phyloP scores from a whole-genome alignment of 1,284 basidiomycete genomes.

The Uromyces viciae-fabae region DNA sequence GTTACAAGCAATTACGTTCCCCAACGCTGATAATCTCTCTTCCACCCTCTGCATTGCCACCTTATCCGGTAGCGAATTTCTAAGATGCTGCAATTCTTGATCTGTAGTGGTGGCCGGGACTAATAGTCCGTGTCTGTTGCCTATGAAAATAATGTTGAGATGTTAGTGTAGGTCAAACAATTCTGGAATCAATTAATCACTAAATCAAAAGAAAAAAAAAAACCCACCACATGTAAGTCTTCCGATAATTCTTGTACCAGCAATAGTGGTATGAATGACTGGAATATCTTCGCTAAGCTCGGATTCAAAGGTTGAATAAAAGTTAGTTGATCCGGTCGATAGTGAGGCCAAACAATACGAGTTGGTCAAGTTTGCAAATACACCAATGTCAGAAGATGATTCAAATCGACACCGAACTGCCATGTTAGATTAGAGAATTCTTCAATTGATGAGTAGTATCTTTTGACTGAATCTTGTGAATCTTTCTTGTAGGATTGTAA shows the following conservation, averaged over 20 bases:
- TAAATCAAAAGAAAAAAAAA: background rate
- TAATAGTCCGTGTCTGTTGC: slow-evolving; percentile 87
- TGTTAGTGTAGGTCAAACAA: background rate
- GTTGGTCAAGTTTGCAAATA: slow-evolving; percentile 79
- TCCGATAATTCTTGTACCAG: slow-evolving; percentile 89
- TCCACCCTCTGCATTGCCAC: slow-evolving; percentile 94
- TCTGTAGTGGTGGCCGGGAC: slow-evolving; percentile 94
- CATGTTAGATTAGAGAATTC: too few relatives aligned
- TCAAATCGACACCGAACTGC: slow-evolving; percentile 42
- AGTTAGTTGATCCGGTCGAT: slow-evolving; percentile 78
- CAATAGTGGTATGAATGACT: slow-evolving; percentile 94
- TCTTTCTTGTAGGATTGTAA: too few relatives aligned
- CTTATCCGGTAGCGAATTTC: slow-evolving; percentile 87
- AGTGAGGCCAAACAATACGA: slow-evolving; percentile 50
- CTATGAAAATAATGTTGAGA: background rate
- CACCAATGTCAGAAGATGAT: slow-evolving; percentile 50
- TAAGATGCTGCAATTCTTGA: slow-evolving; percentile 94
- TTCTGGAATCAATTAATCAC: background rate
- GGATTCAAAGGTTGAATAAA: slow-evolving; percentile 67
- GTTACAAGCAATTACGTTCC: slow-evolving; percentile 98
- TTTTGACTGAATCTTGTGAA: too few relatives aligned
- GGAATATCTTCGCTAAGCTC: slow-evolving; percentile 81
- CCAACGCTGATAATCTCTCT: slow-evolving; percentile 89
- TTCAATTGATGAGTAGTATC: too few relatives aligned
- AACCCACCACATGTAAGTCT: slow-evolving; percentile 76